Base-by-base conservation (phyloP, 2,329 filamentous ascomycete genomes). In the Paecilomyces sp. region DNA sequence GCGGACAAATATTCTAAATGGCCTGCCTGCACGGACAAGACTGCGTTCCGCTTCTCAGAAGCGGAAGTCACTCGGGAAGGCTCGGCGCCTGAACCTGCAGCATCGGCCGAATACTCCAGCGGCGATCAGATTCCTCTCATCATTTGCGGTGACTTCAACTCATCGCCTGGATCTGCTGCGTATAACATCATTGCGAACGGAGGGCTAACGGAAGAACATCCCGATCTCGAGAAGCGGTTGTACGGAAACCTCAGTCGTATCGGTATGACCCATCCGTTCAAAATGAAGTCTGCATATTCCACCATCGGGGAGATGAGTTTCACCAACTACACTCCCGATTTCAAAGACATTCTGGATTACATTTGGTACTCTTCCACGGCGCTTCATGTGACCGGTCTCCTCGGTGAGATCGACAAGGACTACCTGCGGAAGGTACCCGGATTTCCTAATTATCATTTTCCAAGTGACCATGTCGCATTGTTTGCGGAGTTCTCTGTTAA, bases 91-190 rank as follows among this genome's bases (percentile, higher is more conserved):
- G 85, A 87, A 41, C 89, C 89, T 0, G 88, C 83, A 0, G 91
- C 92, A 1, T 96, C 92, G 25, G 86, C 91, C 74, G 89, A 95
- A 70, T 99, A 99, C 75, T 80, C 88, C 30, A 89, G 85, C 69
- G 91, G 90, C 65, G 89, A 91, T 1, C 90, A 96, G 66, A 95
- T 99, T 55, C 94, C 94, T 1, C 80, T 97, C 41, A 78, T 99
- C 61, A 85, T 99, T 57, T 97, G 93, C 68, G 93, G 93, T 67
- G 94, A 99, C 74, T 96, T 97, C 81, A 99, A 99, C 77, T 97
- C 93, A 3, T 88, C 88, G 1, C 84, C 85, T 12, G 88, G 90
- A 58, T 97, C 92, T 57, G 92, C 91, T 52, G 92, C 97, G 0
- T 96, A 96, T 74, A 92, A 97, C 64, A 82, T 99, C 53, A 85